Conservation (phyloP, 768 basidiomycete species). For the Dioszegia hungarica region DNA sequence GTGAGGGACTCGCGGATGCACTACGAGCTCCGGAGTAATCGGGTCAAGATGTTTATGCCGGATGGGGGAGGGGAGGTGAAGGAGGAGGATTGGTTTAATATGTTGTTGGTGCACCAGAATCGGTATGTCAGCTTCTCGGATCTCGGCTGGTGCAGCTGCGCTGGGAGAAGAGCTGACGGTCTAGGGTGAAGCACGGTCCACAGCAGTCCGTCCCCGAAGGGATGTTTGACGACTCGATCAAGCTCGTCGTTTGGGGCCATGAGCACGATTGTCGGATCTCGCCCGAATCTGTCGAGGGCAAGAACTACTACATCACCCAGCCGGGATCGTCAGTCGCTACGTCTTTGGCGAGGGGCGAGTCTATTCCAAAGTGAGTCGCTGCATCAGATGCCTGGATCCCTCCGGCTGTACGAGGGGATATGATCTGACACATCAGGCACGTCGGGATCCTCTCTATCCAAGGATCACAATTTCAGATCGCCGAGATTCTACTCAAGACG, state of each 20-base stretch:
- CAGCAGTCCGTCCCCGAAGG: constrained; percentile 93
- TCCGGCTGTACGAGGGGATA: neutral
- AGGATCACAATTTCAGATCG: constrained; percentile 78
- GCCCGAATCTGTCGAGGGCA: constrained; percentile 85
- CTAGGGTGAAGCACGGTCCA: constrained; percentile 86
- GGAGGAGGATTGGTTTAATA: constrained; percentile 77
- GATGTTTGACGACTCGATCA: constrained; percentile 91
- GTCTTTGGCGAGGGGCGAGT: constrained; percentile 86
- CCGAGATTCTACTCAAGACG: constrained; percentile 78
- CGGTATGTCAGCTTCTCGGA: constrained; percentile 55
- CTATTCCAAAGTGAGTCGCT: constrained; percentile 73
- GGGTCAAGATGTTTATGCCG: constrained; percentile 95
- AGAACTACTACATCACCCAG: constrained; percentile 85
- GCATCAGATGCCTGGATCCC: no score
- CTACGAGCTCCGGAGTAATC: constrained; percentile 85
- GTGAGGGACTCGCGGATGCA: constrained; percentile 96
- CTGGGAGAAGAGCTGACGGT: neutral
- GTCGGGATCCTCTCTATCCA: constrained; percentile 84
- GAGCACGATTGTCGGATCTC: constrained; percentile 94
- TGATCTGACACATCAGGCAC: constrained; percentile 59
- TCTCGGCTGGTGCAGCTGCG: neutral
- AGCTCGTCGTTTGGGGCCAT: constrained; percentile 96
- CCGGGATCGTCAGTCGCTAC: constrained; percentile 95
- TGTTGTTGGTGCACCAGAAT: constrained; percentile 91
- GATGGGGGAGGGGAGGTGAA: constrained; percentile 64